Base-by-base conservation (phyloP, 108 stramenopile species). In the Poteriospumella lacustris region DNA sequence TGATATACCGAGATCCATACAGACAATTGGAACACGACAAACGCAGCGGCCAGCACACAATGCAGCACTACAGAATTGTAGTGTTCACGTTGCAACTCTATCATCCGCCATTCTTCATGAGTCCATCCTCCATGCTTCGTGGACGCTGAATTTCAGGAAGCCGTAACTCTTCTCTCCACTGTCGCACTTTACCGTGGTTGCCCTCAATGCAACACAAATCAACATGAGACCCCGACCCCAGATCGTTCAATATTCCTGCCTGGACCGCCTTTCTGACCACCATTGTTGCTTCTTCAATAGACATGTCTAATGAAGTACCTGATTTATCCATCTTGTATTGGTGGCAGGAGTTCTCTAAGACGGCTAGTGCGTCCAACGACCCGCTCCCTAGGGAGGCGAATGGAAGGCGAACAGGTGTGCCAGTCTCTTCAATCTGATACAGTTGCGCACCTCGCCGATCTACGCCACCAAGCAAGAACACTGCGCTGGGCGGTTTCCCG, bases 231-330 rank as follows among this genome's bases (percentile, higher is more conserved):
- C 99, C 97, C 34, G 87, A 88, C 0, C 99, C 97, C 44, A 98
- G 86, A 86, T 99, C 97, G 85, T 99, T 99, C 80, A 94, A 97
- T 67, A 98, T 87, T 31, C 99, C 97, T 0, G 99, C 95, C 43
- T 84, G 69, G 78, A 98, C 95, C 39, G 95, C 92, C 38, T 95
- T 80, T 72, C 93, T 85, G 39, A 99, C 99, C 75, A 99, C 76
- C 29, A 88, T 83, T 28, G 94, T 84, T 28, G 94, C 99, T 72
- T 95, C 95, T 0, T 76, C 92, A 82, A 97, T 95, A 36, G 76
- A 80, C 86, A 95, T 80, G 75, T 90, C 89, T 41, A 94, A 93
- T 39, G 80, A 87, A 89, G 89, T 96, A 56, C 15, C 15, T 19
- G 19, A 19, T 56, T 56, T 56, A 56, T 56, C 52, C 15, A 31